Evolutionary conservation across 2,329 filamentous ascomycete species (phyloP).

Genomic region (Fusarium zealandicum): DNA sequence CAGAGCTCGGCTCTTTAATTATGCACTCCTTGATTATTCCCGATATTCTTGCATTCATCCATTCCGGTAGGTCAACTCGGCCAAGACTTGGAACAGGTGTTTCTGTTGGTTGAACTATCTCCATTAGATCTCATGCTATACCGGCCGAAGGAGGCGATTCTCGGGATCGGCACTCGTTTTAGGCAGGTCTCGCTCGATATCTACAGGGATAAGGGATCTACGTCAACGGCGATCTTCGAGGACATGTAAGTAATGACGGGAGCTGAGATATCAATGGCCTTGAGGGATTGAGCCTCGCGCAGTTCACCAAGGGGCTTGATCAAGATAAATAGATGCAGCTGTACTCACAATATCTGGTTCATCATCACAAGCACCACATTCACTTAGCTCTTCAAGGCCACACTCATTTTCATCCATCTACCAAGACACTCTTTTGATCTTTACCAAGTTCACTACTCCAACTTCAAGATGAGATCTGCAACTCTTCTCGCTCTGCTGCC

Average conservation of each 20-base stretch:
- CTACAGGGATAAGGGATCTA: conserved; percentile 21
- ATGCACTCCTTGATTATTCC: conserved; percentile 24
- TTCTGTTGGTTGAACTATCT: conserved; percentile 20
- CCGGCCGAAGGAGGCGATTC: conserved; percentile 8
- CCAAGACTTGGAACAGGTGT: background rate
- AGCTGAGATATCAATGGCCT: conserved; percentile 13
- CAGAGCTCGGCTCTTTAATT: conserved; percentile 17
- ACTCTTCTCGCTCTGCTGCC: conserved; percentile 46
- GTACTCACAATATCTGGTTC: background rate
- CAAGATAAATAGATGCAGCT: conserved; percentile 29
- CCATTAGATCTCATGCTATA: conserved; percentile 29
- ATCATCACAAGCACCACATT: conserved; percentile 13
- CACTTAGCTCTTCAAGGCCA: conserved; percentile 25
- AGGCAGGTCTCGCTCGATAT: conserved; percentile 30
- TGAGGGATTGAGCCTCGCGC: background rate
- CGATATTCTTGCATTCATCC: conserved; percentile 8
- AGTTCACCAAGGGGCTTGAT: conserved; percentile 4
- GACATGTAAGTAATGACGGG: conserved; percentile 29
- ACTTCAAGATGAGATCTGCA: conserved; percentile 43
- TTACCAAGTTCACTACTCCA: conserved; percentile 7
- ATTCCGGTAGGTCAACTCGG: background rate
- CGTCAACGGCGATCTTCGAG: conserved; percentile 19
- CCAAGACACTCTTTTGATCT: conserved; percentile 16
- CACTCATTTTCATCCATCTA: conserved; percentile 14
- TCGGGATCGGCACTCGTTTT: conserved; percentile 27